These are phyloP conservation scores for Mollisiaceae sp. DNA, from an alignment of 2,329 filamentous ascomycete species.

Conservation along the genomic window DNA sequence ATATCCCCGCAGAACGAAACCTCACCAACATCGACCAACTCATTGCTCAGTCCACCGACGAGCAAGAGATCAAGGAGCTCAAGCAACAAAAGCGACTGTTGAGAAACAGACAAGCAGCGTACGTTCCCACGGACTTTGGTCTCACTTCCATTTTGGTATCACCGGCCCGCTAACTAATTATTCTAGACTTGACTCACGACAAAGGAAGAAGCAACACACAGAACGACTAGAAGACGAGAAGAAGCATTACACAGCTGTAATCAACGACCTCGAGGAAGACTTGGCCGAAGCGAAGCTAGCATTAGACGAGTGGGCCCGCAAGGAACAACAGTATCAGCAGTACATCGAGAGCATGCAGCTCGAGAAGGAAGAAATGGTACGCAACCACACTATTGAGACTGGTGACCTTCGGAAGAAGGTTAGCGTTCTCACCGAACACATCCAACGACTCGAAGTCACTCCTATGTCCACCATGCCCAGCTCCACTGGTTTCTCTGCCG, in stretches of 20 bases:
- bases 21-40: conserved; percentile 93
- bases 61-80: conserved; percentile 94
- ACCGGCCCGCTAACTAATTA: conserved; percentile 33
- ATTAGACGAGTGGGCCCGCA: conserved; percentile 71
- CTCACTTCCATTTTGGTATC: conserved; percentile 25
- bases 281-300: conserved; percentile 70
- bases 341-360: conserved; percentile 78
- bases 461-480: conserved; percentile 57
- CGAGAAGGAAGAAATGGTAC: conserved; percentile 92
- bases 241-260: conserved; percentile 81
- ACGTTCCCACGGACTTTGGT: conserved; percentile 52
- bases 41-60: conserved; percentile 85
- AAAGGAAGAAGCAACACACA: conserved; percentile 98
- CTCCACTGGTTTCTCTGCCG: conserved; percentile 68
- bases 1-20: conserved; percentile 93
- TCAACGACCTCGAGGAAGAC: conserved; percentile 80
- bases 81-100: conserved; percentile 97
- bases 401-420: conserved; percentile 93
- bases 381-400: conserved; percentile 86
- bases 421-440: conserved; percentile 75
- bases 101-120: conserved; percentile 96
- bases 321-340: conserved; percentile 76
- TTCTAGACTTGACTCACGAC: conserved; percentile 85
- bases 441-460: conserved; percentile 71
- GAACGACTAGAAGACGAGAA: conserved; percentile 97